Percentiles rank a stretch among this genome's conserved stretches.
Evolutionary conservation across 345 rosid genomes (phyloP).

Genomic region (Aegle marmelos): DNA sequence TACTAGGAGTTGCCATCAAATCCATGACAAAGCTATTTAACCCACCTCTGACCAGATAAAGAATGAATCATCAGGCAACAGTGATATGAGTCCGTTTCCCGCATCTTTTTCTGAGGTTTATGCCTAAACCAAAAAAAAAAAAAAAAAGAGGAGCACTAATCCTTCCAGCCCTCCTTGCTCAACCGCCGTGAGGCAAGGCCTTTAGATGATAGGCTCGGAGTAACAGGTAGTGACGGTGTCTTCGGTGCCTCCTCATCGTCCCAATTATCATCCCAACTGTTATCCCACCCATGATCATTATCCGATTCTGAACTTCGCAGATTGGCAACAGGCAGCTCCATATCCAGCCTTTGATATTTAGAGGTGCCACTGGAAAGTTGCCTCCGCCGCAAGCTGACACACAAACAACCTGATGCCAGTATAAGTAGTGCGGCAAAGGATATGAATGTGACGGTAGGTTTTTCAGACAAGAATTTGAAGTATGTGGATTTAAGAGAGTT

Average conservation of each 20-base stretch:
- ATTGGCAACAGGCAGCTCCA: constrained; percentile 52
- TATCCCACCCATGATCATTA: constrained; percentile 62
- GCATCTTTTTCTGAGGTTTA: background rate
- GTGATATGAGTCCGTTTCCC: background rate
- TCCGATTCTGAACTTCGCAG: constrained; percentile 27
- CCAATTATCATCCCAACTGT: constrained; percentile 82
- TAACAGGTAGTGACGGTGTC: constrained; percentile 60
- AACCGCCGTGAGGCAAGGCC: constrained; percentile 73
- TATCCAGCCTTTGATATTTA: constrained; percentile 63
- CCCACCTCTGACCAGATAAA: background rate
- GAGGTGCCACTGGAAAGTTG: constrained; percentile 18
- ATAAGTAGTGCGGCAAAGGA: constrained; percentile 38
- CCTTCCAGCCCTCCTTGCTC: constrained; percentile 87
- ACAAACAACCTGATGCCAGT: constrained; percentile 44
- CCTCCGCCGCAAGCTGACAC: constrained; percentile 36
- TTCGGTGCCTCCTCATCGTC: constrained; percentile 70
- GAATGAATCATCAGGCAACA: background rate
- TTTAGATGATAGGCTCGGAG: constrained; percentile 66
- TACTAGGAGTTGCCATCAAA: background rate
- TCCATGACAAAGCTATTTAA: background rate
- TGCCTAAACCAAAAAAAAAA: too few species aligned
- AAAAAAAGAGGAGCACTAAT: constrained; percentile 25
- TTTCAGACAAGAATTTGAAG: constrained; percentile 29
- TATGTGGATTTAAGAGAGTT: constrained; percentile 25
- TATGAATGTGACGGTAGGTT: constrained; percentile 27